These are phyloP conservation scores for Talaromyces amestolkiae DNA, from an alignment of 2,329 filamentous ascomycete genomes.

Conservation along the genomic window DNA sequence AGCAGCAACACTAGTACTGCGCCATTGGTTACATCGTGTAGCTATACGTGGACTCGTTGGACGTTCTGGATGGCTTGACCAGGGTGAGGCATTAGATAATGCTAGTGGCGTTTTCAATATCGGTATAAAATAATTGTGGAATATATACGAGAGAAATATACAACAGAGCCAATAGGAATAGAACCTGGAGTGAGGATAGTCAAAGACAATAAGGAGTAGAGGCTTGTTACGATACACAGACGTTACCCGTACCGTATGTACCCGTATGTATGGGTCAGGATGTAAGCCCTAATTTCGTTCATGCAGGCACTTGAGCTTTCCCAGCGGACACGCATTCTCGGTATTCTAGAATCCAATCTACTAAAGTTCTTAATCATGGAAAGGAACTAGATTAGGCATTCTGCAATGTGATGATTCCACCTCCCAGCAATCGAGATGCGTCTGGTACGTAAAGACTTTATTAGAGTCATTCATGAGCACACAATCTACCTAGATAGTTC, in stretches of 20 bases:
- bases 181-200: no score
- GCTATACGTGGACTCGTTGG: neutral
- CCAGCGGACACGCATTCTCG: neutral
- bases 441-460: neutral
- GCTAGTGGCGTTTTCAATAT: neutral
- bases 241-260: neutral
- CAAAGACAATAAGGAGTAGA: neutral
- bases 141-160: neutral
- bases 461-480: neutral
- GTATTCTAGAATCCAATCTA: neutral
- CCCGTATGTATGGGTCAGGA: neutral
- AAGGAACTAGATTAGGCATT: neutral
- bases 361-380: neutral
- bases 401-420: neutral
- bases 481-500: neutral
- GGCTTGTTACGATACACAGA: neutral
- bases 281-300: slow-evolving; percentile 1
- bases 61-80: neutral
- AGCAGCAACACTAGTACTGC: slow-evolving; percentile 4
- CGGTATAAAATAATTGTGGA: neutral
- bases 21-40: slow-evolving; percentile 5
- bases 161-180: no score
- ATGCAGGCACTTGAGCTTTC: neutral
- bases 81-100: neutral
- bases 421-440: neutral